These are phyloP conservation scores for Scutellaria baicalensis DNA, from an alignment of 257 asterid genomes.

Conservation along the genomic window DNA sequence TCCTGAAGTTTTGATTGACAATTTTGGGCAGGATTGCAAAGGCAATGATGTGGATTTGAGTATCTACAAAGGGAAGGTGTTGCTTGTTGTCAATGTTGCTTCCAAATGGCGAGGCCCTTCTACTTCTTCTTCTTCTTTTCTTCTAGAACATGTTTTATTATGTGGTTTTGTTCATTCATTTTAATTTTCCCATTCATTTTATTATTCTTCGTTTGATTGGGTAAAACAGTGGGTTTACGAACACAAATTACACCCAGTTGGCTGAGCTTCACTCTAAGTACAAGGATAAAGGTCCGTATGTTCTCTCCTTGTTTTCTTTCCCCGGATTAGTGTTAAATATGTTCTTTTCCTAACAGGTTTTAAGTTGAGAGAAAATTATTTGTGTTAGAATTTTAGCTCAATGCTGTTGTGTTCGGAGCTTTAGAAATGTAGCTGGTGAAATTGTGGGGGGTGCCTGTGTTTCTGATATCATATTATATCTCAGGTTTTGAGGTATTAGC, in stretches of 20 bases:
- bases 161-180: neutral
- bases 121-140: neutral
- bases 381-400: neutral
- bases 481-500: constrained; percentile 84
- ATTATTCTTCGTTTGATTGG: neutral
- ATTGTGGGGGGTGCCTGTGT: neutral
- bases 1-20: neutral
- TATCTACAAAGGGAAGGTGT: constrained; percentile 63
- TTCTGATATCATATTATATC: constrained; percentile 10
- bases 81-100: constrained; percentile 94
- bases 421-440: constrained; percentile 1
- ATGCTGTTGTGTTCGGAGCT: neutral
- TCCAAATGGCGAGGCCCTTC: constrained; percentile 63
- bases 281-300: constrained; percentile 67
- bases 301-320: neutral
- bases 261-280: constrained; percentile 58
- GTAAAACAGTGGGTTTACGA: constrained; percentile 70
- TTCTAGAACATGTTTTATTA: neutral
- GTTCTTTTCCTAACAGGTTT: neutral
- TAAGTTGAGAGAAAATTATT: neutral
- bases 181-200: neutral
- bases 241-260: constrained; percentile 68
- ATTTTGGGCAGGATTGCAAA: constrained; percentile 47
- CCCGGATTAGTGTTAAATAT: neutral
- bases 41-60: constrained; percentile 63